Evolutionary conservation across 2,329 filamentous ascomycete species (phyloP).

Genomic region (Drechslerella dactyloides): DNA sequence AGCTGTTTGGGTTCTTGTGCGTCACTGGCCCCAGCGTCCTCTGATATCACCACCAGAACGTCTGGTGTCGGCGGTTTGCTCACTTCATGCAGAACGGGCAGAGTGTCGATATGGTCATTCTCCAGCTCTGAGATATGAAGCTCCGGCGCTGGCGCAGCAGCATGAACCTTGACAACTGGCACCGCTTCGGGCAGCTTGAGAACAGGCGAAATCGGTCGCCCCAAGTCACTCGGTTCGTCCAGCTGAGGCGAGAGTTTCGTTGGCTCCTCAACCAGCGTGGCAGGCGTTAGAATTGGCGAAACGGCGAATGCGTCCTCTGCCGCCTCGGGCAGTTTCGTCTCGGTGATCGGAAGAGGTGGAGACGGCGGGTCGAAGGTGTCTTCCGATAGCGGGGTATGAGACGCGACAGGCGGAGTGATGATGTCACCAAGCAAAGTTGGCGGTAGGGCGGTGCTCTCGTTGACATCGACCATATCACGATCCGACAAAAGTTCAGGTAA

Average conservation of each 20-base stretch:
- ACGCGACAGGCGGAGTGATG: too few relatives aligned
- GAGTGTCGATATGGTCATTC: not conserved
- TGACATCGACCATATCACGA: too few relatives aligned
- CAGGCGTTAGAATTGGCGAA: slow-evolving; percentile 28
- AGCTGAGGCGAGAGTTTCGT: slow-evolving; percentile 2
- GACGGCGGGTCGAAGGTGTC: slow-evolving; percentile 18
- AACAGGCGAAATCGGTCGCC: slow-evolving; percentile 21
- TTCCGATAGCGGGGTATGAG: not conserved
- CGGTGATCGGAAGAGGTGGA: not conserved
- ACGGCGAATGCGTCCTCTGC: slow-evolving; percentile 23
- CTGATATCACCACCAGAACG: not conserved
- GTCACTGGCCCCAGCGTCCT: not conserved
- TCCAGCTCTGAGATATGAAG: not conserved
- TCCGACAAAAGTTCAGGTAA: not conserved
- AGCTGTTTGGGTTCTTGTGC: not conserved
- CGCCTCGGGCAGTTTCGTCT: not conserved
- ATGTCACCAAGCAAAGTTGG: too few relatives aligned
- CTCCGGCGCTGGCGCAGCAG: slow-evolving; percentile 24
- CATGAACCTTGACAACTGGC: slow-evolving; percentile 26
- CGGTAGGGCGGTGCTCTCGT: too few relatives aligned
- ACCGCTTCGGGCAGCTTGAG: slow-evolving; percentile 14
- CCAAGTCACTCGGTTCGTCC: slow-evolving; percentile 1
- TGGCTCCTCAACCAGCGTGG: slow-evolving; percentile 6
- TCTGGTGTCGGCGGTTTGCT: not conserved
- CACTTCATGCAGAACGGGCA: not conserved